Evolutionary conservation across 2,329 filamentous ascomycete species (phyloP).

Genomic region (Ascosphaera apis): DNA sequence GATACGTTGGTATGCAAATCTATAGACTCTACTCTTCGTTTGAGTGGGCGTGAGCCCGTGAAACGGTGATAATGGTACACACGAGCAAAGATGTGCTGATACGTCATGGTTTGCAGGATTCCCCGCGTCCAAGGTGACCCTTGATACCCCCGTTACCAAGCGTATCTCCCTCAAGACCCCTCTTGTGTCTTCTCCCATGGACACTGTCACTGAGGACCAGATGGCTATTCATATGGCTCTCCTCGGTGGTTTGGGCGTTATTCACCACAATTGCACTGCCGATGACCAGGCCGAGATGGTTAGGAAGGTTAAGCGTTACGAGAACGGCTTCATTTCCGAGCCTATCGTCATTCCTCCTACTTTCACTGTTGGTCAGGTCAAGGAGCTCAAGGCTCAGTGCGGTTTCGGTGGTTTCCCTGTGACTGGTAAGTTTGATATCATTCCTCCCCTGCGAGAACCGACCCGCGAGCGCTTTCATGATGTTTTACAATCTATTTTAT

Average conservation of each 20-base stretch:
- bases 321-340: constrained; percentile 97
- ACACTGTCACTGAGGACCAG: constrained; percentile 96
- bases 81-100: constrained; percentile 5
- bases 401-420: constrained; percentile 97
- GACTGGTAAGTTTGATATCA: constrained; percentile 49
- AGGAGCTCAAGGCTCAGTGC: constrained; percentile 88
- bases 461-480: constrained; percentile 45
- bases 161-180: constrained; percentile 89
- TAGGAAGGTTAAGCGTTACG: constrained; percentile 94
- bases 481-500: constrained; percentile 44
- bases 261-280: constrained; percentile 98
- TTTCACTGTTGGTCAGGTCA: constrained; percentile 79
- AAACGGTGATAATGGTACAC: no score
- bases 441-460: no score
- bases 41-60: no score
- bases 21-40: no score
- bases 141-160: constrained; percentile 88
- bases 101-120: constrained; percentile 35
- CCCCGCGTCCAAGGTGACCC: constrained; percentile 63
- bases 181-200: constrained; percentile 95
- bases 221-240: constrained; percentile 83
- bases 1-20: constrained; percentile 60
- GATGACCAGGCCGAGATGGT: constrained; percentile 98
- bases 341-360: constrained; percentile 73
- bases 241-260: constrained; percentile 44